phyloP scores from a whole-genome alignment of 345 rosid genomes.

The Populus ilicifolia region DNA sequence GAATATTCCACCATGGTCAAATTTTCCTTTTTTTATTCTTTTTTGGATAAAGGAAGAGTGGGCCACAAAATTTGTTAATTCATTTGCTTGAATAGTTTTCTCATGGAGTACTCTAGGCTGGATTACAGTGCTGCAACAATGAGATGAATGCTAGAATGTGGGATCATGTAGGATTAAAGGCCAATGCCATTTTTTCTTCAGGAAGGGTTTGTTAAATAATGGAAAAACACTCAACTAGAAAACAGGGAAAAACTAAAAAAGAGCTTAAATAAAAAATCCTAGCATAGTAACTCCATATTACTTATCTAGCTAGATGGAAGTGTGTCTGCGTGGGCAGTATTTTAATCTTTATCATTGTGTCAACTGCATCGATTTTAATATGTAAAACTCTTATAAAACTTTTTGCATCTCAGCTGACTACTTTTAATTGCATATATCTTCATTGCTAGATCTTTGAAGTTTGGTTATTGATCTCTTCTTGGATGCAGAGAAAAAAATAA shows the following conservation, averaged over 20 bases:
- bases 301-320: not conserved
- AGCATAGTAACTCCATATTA: not conserved
- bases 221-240: not conserved
- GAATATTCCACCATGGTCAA: no score
- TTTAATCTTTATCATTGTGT: not conserved
- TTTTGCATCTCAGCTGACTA: not conserved
- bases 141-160: no score
- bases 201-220: not conserved
- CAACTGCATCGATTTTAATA: not conserved
- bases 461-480: not conserved
- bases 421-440: slow-evolving; percentile 1
- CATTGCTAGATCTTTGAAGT: not conserved
- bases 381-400: not conserved
- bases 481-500: not conserved
- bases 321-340: not conserved
- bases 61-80: no score
- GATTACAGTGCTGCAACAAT: no score
- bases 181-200: not conserved
- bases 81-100: no score
- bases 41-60: no score
- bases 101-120: no score
- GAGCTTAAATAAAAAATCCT: not conserved
- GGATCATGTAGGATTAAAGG: not conserved
- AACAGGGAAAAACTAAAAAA: not conserved
- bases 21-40: no score